Base-by-base conservation (phyloP, 352 stramenopile genomes). In the Pythium vanterpoolii region DNA sequence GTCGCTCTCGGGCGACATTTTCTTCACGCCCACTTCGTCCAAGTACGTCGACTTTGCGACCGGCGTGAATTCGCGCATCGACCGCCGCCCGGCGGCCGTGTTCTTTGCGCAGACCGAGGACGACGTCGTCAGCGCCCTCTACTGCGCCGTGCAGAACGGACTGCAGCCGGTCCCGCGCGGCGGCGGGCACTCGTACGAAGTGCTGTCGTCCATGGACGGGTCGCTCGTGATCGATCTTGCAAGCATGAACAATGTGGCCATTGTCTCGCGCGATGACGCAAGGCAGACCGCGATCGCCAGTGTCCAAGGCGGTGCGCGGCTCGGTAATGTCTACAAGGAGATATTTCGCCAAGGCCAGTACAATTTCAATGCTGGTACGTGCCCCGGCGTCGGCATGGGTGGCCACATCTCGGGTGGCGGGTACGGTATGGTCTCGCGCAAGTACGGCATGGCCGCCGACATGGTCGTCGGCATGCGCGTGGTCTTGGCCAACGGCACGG, bases 311-410 rank as follows among this genome's bases (percentile, higher is more conserved):
- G 75, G 75, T 11, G 73, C 75, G 13, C 60, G 75, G 27, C 64
- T 85, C 3, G 75, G 62, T 10, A 72, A 70, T 52, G 44, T 85
- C 40, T 82, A 82, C 75, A 73, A 69, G 34, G 66, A 77, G 40
- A 59, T 85, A 4, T 71, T 77, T 55, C 57, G 57, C 2, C 62
- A 78, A 5, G 75, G 73, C 10, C 48, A 67, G 42, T 85, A 82
- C 68, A 82, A 75, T 62, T 85, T 82, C 59, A 80, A 78, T 52
- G 75, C 72, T 33, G 75, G 75, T 26, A 80, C 73, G 23, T 85
- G 75, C 34, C 75, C 75, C 4, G 73, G 64, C 5, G 73, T 85
- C 5, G 75, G 75, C n/a, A 75, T 85, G 11, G 75, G 75, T 1
- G 75, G 75, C 10, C 73, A 82, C 60, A 74, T 85, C 55, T 80